A percentile compares a stretch with the other conserved stretches of the same genome.
These are phyloP conservation scores for Gloeopeniophorella convolvens DNA, from an alignment of 768 basidiomycete species.

Conservation along the genomic window DNA sequence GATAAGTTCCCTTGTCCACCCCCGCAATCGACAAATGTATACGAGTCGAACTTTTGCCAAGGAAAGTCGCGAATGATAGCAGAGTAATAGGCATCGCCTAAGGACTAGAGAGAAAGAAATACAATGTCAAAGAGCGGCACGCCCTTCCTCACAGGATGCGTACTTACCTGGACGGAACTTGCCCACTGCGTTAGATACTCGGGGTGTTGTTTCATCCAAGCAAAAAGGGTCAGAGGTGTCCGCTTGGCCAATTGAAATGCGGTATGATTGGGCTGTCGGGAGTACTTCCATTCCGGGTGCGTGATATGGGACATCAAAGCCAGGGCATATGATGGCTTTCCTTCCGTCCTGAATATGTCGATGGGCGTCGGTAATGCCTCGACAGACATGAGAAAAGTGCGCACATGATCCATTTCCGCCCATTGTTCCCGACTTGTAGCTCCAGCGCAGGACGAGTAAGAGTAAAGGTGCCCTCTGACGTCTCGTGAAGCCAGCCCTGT, in stretches of 20 bases:
- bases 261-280: constrained; percentile 9
- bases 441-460: constrained; percentile 21
- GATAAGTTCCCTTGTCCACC: constrained; percentile 10
- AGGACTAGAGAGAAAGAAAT: neutral
- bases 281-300: constrained; percentile 22
- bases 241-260: constrained; percentile 13
- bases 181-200: constrained; percentile 5
- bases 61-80: constrained; percentile 7
- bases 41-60: neutral
- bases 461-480: constrained; percentile 18
- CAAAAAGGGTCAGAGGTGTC: constrained; percentile 14
- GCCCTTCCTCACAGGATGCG: neutral
- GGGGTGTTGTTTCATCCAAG: constrained; percentile 14
- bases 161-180: constrained; percentile 5
- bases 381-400: neutral
- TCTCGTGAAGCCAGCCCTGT: constrained; percentile 22
- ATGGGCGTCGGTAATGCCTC: neutral
- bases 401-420: constrained; percentile 17
- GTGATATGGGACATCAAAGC: constrained; percentile 9
- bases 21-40: constrained; percentile 5
- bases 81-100: constrained; percentile 5
- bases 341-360: constrained; percentile 11
- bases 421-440: constrained; percentile 16
- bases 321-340: constrained; percentile 13
- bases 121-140: neutral